Evolutionary conservation across 805 yeast genomes (phyloP).

Genomic region (Dipodascopsis tothii): DNA sequence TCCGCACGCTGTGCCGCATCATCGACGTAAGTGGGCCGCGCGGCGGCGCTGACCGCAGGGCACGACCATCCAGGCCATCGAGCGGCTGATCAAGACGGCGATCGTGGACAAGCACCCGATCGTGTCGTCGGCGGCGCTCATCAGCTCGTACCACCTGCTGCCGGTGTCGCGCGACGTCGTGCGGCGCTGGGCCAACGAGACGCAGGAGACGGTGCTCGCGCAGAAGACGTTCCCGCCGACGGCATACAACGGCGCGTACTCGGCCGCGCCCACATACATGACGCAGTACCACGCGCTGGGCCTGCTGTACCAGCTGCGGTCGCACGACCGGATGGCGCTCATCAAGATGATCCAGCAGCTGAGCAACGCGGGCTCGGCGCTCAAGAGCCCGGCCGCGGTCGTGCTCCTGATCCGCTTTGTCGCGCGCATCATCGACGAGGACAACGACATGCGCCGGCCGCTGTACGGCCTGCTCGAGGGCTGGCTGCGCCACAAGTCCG

Average conservation of each 20-base stretch:
- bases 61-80: conserved; percentile 81
- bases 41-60: too few relatives aligned
- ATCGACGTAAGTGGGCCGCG: conserved; percentile 51
- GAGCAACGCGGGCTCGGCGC: conserved; percentile 37
- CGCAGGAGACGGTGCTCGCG: conserved; percentile 78
- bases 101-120: conserved; percentile 85
- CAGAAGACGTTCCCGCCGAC: conserved; percentile 40
- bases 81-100: conserved; percentile 83
- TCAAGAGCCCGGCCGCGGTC: conserved; percentile 76
- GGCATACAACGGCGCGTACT: conserved; percentile 18
- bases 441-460: conserved; percentile 51
- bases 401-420: conserved; percentile 79
- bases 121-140: conserved; percentile 88
- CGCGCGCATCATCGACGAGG: conserved; percentile 64
- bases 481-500: conserved; percentile 73
- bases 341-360: conserved; percentile 81
- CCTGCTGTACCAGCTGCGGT: conserved; percentile 74
- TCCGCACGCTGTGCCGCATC: conserved; percentile 82
- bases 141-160: conserved; percentile 75
- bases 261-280: conserved; percentile 61
- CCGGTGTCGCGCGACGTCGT: conserved; percentile 89
- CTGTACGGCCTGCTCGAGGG: conserved; percentile 58
- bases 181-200: conserved; percentile 87
- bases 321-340: conserved; percentile 89
- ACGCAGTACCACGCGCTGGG: conserved; percentile 96